Percentiles rank a stretch among this genome's conserved stretches.
phyloP scores from a whole-genome alignment of 108 stramenopile genomes.

The Skeletonema marinoi region DNA sequence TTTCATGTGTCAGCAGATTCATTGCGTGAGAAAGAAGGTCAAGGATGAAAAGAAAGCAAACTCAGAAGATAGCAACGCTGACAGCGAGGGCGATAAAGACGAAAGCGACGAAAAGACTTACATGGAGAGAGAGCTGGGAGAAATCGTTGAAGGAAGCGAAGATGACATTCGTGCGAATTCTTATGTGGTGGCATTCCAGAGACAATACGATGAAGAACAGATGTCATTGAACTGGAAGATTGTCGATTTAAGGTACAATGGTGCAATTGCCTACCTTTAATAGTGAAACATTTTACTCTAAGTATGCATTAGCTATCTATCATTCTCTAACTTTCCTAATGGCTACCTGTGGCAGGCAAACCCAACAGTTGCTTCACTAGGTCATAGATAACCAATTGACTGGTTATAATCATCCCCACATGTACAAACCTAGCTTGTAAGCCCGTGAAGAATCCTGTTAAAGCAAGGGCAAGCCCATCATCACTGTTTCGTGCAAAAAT shows the following conservation, averaged over 20 bases:
- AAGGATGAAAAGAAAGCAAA: slow-evolving; percentile 45
- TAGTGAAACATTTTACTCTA: background rate
- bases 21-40: slow-evolving; percentile 93
- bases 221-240: slow-evolving; percentile 95
- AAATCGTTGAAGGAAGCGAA: slow-evolving; percentile 90
- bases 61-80: slow-evolving; percentile 51
- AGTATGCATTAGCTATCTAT: background rate
- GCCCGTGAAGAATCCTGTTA: slow-evolving; percentile 78
- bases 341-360: slow-evolving; percentile 86
- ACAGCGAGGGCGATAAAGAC: slow-evolving; percentile 54
- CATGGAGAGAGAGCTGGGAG: slow-evolving; percentile 72
- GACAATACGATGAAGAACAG: slow-evolving; percentile 93
- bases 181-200: slow-evolving; percentile 94
- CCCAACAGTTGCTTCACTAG: slow-evolving; percentile 91
- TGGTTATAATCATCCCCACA: slow-evolving; percentile 91
- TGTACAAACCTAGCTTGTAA: slow-evolving; percentile 86
- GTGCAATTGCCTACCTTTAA: slow-evolving; percentile 59
- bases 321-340: slow-evolving; percentile 35
- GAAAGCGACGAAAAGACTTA: slow-evolving; percentile 34
- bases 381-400: slow-evolving; percentile 94
- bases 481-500: slow-evolving; percentile 79
- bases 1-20: slow-evolving; percentile 99
- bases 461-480: slow-evolving; percentile 67
- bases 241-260: slow-evolving; percentile 79
- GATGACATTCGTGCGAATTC: slow-evolving; percentile 94